Evolutionary conservation across 202 grass and related monocot species (phyloP).

Genomic region (Panicum hallii): DNA sequence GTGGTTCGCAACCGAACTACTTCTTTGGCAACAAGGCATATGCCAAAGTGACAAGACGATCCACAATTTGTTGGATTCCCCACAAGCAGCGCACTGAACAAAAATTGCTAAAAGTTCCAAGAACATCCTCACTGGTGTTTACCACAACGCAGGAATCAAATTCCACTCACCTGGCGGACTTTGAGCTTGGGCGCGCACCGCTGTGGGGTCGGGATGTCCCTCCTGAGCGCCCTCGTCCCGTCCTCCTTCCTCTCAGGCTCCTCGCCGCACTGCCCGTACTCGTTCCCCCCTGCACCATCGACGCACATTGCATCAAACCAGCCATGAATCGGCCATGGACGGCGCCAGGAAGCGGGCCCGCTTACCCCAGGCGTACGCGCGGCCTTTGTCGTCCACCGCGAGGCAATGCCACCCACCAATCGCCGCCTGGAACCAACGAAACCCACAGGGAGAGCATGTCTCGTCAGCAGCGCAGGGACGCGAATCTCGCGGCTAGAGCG

Average conservation of each 20-base stretch:
- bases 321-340: background rate
- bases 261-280: slow-evolving; percentile 97
- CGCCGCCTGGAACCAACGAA: slow-evolving; percentile 62
- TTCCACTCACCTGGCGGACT: slow-evolving; percentile 79
- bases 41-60: slow-evolving; percentile 42
- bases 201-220: slow-evolving; percentile 84
- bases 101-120: slow-evolving; percentile 39
- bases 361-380: slow-evolving; percentile 90
- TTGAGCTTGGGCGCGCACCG: slow-evolving; percentile 83
- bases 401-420: slow-evolving; percentile 99
- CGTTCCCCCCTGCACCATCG: slow-evolving; percentile 75
- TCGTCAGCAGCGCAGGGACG: background rate
- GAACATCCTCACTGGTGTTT: slow-evolving; percentile 36
- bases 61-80: slow-evolving; percentile 47
- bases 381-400: slow-evolving; percentile 84
- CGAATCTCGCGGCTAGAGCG: background rate
- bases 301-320: slow-evolving; percentile 42
- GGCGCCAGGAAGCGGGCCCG: background rate
- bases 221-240: slow-evolving; percentile 73
- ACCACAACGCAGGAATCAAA: slow-evolving; percentile 33
- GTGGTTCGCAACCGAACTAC: slow-evolving; percentile 29
- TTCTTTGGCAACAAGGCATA: slow-evolving; percentile 30
- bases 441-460: background rate
- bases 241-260: slow-evolving; percentile 96
- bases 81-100: slow-evolving; percentile 24